Percentiles rank a stretch among this genome's conserved stretches.
phyloP scores from a whole-genome alignment of 495 filamentous ascomycete genomes.

The Hypoxylon fragiforme region DNA sequence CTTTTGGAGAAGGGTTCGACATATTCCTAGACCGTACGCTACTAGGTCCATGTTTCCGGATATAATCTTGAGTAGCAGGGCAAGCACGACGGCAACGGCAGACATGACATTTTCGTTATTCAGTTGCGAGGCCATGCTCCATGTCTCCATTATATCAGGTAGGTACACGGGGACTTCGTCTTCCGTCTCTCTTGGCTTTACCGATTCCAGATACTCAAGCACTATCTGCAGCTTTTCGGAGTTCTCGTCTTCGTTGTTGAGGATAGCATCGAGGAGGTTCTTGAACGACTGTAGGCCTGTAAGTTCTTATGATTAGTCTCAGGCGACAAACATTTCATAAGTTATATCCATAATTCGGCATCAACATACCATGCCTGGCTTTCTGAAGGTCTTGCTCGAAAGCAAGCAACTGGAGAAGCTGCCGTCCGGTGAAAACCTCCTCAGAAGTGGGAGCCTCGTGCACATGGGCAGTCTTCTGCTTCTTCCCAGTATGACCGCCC shows the following conservation, averaged over 20 bases:
- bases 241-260: slow-evolving; percentile 52
- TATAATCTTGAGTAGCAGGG: slow-evolving; percentile 72
- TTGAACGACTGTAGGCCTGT: slow-evolving; percentile 77
- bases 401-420: slow-evolving; percentile 64
- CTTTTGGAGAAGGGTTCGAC: slow-evolving; percentile 72
- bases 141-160: slow-evolving; percentile 74
- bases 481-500: slow-evolving; percentile 31
- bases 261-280: slow-evolving; percentile 68
- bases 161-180: slow-evolving; percentile 63
- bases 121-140: slow-evolving; percentile 71
- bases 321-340: background rate
- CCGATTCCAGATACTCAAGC: slow-evolving; percentile 70
- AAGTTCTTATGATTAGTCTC: slow-evolving; percentile 10
- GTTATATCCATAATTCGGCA: background rate
- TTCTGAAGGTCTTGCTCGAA: slow-evolving; percentile 66
- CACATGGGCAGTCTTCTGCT: slow-evolving; percentile 40
- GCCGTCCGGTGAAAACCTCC: slow-evolving; percentile 59
- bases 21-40: slow-evolving; percentile 69
- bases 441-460: slow-evolving; percentile 55
- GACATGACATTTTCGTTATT: slow-evolving; percentile 77
- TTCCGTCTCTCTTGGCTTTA: slow-evolving; percentile 58
- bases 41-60: slow-evolving; percentile 71
- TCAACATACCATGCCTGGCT: slow-evolving; percentile 64
- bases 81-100: slow-evolving; percentile 72
- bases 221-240: slow-evolving; percentile 63